These are phyloP conservation scores for Paramecium pentaurelia DNA, from an alignment of 73 alveolate genomes.

Conservation along the genomic window DNA sequence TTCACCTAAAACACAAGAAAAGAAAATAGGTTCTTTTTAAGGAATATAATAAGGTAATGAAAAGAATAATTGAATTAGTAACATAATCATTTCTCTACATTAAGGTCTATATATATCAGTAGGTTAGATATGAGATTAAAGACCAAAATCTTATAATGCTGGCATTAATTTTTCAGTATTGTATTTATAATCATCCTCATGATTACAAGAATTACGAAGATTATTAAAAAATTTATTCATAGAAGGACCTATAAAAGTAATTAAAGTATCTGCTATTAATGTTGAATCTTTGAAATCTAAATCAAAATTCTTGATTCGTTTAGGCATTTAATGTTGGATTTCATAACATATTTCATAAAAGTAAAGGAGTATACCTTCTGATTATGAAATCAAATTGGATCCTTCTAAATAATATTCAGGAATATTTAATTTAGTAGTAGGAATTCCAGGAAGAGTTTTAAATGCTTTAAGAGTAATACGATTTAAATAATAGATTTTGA, in stretches of 20 bases:
- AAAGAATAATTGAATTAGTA: constrained; percentile 84
- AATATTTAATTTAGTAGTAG: constrained; percentile 74
- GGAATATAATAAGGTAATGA: constrained; percentile 97
- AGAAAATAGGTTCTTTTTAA: constrained; percentile 85
- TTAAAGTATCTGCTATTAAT: background rate
- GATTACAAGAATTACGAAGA: background rate
- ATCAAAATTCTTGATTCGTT: constrained; percentile 76
- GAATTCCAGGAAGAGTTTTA: constrained; percentile 86
- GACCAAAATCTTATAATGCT: constrained; percentile 86
- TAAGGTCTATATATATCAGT: constrained; percentile 85
- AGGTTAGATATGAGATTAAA: constrained; percentile 73
- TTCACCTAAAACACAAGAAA: constrained; percentile 94
- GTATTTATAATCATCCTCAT: constrained; percentile 74
- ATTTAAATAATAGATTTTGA: constrained; percentile 91
- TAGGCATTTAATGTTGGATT: constrained; percentile 72
- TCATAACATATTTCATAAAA: constrained; percentile 82
- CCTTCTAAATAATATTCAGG: constrained; percentile 75
- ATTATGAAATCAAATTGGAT: constrained; percentile 84
- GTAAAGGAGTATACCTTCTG: constrained; percentile 89
- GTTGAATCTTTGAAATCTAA: constrained; percentile 65
- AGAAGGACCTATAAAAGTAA: background rate
- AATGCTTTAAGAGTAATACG: constrained; percentile 93
- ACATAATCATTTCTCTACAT: constrained; percentile 92
- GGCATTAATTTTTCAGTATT: constrained; percentile 85
- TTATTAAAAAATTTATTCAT: background rate